These are phyloP conservation scores for Zangia roseola DNA, from an alignment of 768 basidiomycete genomes.

Conservation along the genomic window DNA sequence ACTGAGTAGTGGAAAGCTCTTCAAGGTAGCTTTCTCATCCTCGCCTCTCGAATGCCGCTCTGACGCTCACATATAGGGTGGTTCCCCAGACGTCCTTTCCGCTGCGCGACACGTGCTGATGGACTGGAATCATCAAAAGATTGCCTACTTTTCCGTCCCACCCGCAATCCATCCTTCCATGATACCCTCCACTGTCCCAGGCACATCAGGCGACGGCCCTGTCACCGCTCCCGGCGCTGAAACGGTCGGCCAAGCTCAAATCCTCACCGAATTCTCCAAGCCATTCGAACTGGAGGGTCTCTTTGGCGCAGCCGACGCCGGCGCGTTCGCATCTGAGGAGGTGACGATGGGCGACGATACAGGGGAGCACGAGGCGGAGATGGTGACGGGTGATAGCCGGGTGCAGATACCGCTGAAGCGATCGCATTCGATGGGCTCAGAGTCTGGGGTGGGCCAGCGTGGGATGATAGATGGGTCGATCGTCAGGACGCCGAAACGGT, in stretches of 20 bases:
- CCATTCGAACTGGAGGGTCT: constrained; percentile 83
- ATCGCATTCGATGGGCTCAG: constrained; percentile 13
- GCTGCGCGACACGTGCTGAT: constrained; percentile 79
- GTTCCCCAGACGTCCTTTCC: constrained; percentile 83
- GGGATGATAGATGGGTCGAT: background rate
- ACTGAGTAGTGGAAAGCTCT: constrained; percentile 73
- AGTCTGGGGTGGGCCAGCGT: background rate
- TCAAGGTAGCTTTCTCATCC: constrained; percentile 54
- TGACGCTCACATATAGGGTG: constrained; percentile 53
- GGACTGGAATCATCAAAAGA: constrained; percentile 97
- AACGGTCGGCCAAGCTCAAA: constrained; percentile 77
- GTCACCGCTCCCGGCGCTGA: constrained; percentile 73
- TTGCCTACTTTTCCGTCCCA: constrained; percentile 83
- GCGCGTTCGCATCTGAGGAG: constrained; percentile 60
- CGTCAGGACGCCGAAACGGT: constrained; percentile 52
- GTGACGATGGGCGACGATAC: constrained; percentile 46
- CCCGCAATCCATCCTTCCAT: constrained; percentile 77
- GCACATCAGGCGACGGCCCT: constrained; percentile 34
- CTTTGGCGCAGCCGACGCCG: constrained; percentile 77
- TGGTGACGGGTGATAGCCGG: constrained; percentile 40
- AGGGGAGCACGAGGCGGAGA: constrained; percentile 31
- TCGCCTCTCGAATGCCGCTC: background rate
- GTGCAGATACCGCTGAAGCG: constrained; percentile 32
- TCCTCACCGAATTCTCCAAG: constrained; percentile 65
- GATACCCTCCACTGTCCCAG: constrained; percentile 47